These are phyloP conservation scores for Postia placenta DNA, from an alignment of 768 basidiomycete species.

Conservation along the genomic window DNA sequence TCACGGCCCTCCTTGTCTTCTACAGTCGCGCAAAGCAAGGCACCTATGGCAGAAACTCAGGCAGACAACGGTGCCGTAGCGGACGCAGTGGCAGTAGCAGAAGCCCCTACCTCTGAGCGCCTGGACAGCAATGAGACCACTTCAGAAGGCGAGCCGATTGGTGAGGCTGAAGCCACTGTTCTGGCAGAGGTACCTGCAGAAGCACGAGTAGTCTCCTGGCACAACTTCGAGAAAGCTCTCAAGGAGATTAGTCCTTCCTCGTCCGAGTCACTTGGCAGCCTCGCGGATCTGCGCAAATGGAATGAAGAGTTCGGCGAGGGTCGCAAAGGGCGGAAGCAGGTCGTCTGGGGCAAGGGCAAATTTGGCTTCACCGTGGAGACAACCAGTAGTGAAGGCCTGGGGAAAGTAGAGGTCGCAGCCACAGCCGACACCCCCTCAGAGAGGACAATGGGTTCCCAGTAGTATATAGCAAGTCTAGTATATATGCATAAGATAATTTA, in stretches of 20 bases:
- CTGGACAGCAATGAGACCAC: too few species aligned
- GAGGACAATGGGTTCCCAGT: background rate
- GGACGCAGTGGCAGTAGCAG: too few species aligned
- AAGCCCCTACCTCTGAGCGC: too few species aligned
- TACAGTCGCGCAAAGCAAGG: background rate
- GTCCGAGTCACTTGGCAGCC: constrained; percentile 73
- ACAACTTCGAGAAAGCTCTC: constrained; percentile 79
- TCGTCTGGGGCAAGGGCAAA: constrained; percentile 81
- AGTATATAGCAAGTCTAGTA: too few species aligned
- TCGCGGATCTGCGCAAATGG: constrained; percentile 78
- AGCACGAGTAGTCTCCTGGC: constrained; percentile 38
- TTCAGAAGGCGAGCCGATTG: too few species aligned
- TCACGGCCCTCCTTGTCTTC: constrained; percentile 4
- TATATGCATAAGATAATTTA: too few species aligned
- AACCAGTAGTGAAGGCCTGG: constrained; percentile 32
- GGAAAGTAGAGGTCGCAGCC: constrained; percentile 29
- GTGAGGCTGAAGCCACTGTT: background rate
- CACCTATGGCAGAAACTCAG: background rate
- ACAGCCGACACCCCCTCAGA: background rate
- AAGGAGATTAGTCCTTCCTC: constrained; percentile 88
- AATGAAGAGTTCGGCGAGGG: constrained; percentile 95
- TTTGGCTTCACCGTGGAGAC: constrained; percentile 75
- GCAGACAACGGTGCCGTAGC: background rate
- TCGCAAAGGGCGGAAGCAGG: constrained; percentile 53
- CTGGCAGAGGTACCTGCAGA: constrained; percentile 9